These are phyloP conservation scores for Xylaria sp. DNA, from an alignment of 2,329 filamentous ascomycete genomes.

Conservation along the genomic window DNA sequence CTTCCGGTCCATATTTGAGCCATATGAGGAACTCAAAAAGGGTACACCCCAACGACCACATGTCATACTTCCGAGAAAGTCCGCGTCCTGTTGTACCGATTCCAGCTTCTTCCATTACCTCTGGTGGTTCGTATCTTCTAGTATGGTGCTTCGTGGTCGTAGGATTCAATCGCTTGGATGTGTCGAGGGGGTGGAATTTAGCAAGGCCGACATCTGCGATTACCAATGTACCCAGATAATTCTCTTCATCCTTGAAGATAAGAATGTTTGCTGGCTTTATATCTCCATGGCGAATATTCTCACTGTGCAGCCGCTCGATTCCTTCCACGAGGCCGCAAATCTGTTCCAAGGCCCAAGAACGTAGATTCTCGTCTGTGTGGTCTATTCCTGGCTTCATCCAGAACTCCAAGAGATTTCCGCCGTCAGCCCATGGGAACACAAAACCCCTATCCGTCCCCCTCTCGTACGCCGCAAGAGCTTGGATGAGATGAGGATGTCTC, in stretches of 20 bases:
- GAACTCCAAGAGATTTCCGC: conserved; percentile 1
- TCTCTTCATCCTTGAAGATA: neutral
- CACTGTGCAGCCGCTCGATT: neutral
- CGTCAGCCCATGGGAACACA: conserved; percentile 10
- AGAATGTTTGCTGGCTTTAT: conserved; percentile 24
- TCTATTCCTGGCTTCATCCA: neutral
- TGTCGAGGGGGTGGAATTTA: neutral
- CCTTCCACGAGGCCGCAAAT: conserved; percentile 7
- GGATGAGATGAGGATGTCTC: conserved; percentile 6
- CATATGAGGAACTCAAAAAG: conserved; percentile 15
- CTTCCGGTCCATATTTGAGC: neutral
- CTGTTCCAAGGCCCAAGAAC: conserved; percentile 7
- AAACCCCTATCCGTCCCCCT: neutral
- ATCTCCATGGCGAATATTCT: conserved; percentile 4
- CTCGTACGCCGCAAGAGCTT: conserved; percentile 1
- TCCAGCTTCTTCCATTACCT: neutral
- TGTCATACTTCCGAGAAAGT: conserved; percentile 20
- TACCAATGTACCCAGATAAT: neutral
- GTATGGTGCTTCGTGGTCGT: neutral
- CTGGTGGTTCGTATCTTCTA: conserved; percentile 12
- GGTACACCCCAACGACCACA: conserved; percentile 20
- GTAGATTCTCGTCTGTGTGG: neutral
- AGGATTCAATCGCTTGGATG: neutral
- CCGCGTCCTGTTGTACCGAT: too few relatives aligned
- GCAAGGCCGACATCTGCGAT: conserved; percentile 15